phyloP scores from a whole-genome alignment of 176 grass and related monocot genomes.

The Raddia distichophylla region DNA sequence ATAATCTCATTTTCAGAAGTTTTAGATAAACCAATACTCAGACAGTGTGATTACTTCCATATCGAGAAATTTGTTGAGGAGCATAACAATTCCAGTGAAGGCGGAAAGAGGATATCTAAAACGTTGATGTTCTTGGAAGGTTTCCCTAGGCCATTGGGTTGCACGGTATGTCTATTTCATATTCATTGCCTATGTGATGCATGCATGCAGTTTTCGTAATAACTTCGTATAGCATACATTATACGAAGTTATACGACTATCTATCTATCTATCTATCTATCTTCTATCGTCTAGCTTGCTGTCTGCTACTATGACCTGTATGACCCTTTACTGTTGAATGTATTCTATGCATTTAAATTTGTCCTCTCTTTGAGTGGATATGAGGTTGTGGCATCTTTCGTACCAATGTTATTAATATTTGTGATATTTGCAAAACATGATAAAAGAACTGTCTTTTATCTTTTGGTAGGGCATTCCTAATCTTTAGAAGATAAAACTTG shows the following conservation, averaged over 20 bases:
- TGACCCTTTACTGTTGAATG: background rate
- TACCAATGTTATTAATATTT: background rate
- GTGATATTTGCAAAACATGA: slow-evolving; percentile 16
- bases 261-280: too few species aligned
- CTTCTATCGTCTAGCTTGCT: slow-evolving; percentile 23
- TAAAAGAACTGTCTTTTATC: background rate
- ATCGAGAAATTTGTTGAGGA: slow-evolving; percentile 78
- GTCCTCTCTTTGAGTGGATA: background rate
- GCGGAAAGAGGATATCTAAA: slow-evolving; percentile 75
- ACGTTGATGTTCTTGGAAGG: slow-evolving; percentile 90
- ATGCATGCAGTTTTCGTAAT: slow-evolving; percentile 1
- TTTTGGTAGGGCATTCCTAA: slow-evolving; percentile 5
- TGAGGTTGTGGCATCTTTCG: background rate
- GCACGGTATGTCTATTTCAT: slow-evolving; percentile 61
- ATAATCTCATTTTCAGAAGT: slow-evolving; percentile 79
- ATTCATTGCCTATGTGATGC: slow-evolving; percentile 15
- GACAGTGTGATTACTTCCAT: slow-evolving; percentile 77
- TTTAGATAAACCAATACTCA: slow-evolving; percentile 61
- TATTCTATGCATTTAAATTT: background rate
- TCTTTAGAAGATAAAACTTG: slow-evolving; percentile 20
- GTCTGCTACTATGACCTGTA: background rate
- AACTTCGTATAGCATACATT: too few species aligned
- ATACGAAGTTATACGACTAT: too few species aligned
- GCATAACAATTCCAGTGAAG: slow-evolving; percentile 55
- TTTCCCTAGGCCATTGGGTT: slow-evolving; percentile 73